Conservation (phyloP, 2,329 filamentous ascomycete species). For the Xenoacremonium recifei region DNA sequence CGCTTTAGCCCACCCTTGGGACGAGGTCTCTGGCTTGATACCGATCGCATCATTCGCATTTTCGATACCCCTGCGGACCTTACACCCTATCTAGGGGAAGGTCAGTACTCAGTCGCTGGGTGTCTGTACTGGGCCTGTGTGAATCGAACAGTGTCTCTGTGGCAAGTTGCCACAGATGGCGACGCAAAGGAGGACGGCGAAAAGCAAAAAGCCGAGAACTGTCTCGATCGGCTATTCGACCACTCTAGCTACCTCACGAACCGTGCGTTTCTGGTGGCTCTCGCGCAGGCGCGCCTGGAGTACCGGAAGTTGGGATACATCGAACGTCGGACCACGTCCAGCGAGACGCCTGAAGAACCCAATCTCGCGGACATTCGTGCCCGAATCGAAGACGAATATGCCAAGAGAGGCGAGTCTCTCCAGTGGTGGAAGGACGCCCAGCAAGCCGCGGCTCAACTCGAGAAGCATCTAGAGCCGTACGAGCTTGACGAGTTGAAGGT, state of each 20-base stretch:
- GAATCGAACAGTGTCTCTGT: slow-evolving; percentile 18
- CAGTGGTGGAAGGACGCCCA: slow-evolving; percentile 23
- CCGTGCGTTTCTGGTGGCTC: slow-evolving; percentile 17
- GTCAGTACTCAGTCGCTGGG: slow-evolving; percentile 19
- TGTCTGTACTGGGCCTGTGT: slow-evolving; percentile 24
- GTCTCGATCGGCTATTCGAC: slow-evolving; percentile 22
- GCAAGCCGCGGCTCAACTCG: slow-evolving; percentile 20
- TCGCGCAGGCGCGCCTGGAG: slow-evolving; percentile 18
- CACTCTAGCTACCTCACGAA: slow-evolving; percentile 19
- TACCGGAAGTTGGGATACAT: slow-evolving; percentile 20
- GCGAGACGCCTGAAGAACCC: slow-evolving; percentile 5
- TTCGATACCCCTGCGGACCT: slow-evolving; percentile 20
- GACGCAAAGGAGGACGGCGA: background rate
- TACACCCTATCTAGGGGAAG: slow-evolving; percentile 19
- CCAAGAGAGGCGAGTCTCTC: slow-evolving; percentile 6
- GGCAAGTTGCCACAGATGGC: slow-evolving; percentile 16
- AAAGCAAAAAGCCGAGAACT: slow-evolving; percentile 1
- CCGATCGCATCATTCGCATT: slow-evolving; percentile 21
- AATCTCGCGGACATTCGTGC: slow-evolving; percentile 3
- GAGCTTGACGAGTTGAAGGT: slow-evolving; percentile 17
- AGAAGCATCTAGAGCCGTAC: slow-evolving; percentile 11
- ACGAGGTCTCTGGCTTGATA: slow-evolving; percentile 19
- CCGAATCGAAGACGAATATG: slow-evolving; percentile 15
- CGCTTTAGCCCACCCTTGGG: slow-evolving; percentile 1
- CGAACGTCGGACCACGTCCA: slow-evolving; percentile 3